Evolutionary conservation across 768 basidiomycete species (phyloP).

Genomic region (Naganishia randhawae): DNA sequence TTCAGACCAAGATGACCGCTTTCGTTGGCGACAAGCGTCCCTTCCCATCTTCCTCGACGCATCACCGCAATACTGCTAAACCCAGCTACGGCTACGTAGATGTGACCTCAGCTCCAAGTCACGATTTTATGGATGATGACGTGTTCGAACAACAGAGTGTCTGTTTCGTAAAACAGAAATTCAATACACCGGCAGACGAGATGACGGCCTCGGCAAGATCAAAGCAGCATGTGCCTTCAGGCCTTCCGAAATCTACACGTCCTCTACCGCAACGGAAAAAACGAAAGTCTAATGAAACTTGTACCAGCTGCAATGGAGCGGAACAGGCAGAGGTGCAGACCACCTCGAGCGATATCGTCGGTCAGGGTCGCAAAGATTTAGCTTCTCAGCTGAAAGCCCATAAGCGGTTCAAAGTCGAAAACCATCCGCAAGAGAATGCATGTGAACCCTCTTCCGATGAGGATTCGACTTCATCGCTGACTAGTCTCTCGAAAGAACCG

Average conservation of each 20-base stretch:
- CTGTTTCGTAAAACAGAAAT: neutral
- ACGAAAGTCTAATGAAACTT: constrained; percentile 11
- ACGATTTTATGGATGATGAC: neutral
- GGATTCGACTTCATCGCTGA: constrained; percentile 11
- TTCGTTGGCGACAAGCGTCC: neutral
- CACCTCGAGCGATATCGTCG: neutral
- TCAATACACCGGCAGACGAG: neutral
- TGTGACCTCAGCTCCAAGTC: neutral
- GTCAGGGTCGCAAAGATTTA: neutral
- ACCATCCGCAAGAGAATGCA: neutral
- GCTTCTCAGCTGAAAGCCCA: neutral
- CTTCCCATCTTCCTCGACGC: neutral
- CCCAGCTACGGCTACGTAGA: too few relatives aligned
- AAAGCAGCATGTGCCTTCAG: neutral
- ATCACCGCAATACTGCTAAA: too few relatives aligned
- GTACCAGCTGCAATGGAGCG: neutral
- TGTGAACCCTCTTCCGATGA: neutral
- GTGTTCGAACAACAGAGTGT: constrained; percentile 15
- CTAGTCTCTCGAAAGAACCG: constrained; percentile 2
- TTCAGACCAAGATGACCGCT: constrained; percentile 11
- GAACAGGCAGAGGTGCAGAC: neutral
- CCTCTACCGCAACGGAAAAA: constrained; percentile 9
- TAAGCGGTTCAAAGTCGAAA: constrained; percentile 8
- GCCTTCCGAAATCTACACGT: constrained; percentile 2
- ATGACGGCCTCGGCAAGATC: neutral